Base-by-base conservation (phyloP, 371 early-diverging fungal genomes). In the Batrachochytrium dendrobatidis region DNA sequence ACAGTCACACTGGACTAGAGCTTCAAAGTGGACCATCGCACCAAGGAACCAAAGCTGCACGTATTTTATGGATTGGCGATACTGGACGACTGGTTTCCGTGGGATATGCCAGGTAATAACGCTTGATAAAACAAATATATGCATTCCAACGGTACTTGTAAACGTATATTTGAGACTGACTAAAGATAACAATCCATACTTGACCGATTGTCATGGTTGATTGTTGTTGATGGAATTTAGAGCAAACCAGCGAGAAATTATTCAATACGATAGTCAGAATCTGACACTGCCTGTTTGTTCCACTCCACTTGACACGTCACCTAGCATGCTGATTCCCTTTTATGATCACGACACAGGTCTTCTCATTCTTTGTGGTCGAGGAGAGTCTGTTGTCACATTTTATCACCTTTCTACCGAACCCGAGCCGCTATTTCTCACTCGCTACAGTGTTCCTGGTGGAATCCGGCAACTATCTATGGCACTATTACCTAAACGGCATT, bases 41-140 rank as follows among this genome's bases (percentile, higher is more conserved):
- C 61, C 81, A 85, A 10, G 86, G 88, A 45, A 67, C 82, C 25
- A 83, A 89, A 29, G 86, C 85, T 0, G 79, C 83, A 29, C 80
- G 89, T 34, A 68, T 89, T 4, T 67, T 80, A 3, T 92, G 89
- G 89, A 57, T 89, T 4, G 80, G 75, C 26, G 72, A 72, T 2
- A 62, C 60, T 3, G 73, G 72, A 1, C 55, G 65, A 12, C 61
- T 91, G 33, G 77, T 79, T 1, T 80, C 86, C 28, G 81, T 87
- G 58, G 91, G 91, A 0, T 90, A 90, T 70, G 88, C 84, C 8
- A 63, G 64, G 81, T 80, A 55, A n/a, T n/a, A n/a, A n/a, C 53
- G 69, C 30, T 18, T 53, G 31, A 31, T 35, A 22, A 33, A 5
- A 33, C 18, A n/a, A 26, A 3, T 45, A 17, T 39, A 22, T 39